Conservation (phyloP, 2,329 filamentous ascomycete genomes). For the Talaromyces islandicus region DNA sequence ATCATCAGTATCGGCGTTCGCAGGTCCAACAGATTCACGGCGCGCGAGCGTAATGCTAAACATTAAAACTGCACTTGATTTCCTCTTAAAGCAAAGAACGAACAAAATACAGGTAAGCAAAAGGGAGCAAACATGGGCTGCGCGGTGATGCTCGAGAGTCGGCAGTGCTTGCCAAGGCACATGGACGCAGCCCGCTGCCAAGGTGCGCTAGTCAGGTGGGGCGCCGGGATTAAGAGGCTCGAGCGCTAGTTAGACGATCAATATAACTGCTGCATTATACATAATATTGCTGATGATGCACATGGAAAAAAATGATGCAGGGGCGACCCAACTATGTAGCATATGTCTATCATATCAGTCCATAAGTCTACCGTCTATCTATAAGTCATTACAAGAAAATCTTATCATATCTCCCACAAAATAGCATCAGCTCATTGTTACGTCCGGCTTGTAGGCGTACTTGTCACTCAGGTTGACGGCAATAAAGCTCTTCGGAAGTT, state of each 20-base stretch:
- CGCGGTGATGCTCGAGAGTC: neutral
- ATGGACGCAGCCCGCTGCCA: neutral
- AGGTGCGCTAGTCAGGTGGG: neutral
- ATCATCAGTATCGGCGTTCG: neutral
- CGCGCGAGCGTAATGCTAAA: neutral
- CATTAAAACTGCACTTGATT: neutral
- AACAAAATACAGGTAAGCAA: neutral
- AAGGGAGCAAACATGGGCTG: neutral
- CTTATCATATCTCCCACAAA: neutral
- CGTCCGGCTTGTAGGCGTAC: slow-evolving; percentile 13
- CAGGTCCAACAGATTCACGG: neutral
- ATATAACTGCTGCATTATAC: neutral
- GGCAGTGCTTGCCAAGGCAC: neutral
- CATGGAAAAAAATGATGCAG: neutral
- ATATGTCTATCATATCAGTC: neutral
- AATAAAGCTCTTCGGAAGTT: slow-evolving; percentile 46
- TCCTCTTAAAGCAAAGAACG: neutral
- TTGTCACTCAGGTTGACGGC: slow-evolving; percentile 48
- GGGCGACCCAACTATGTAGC: neutral
- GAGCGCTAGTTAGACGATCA: neutral
- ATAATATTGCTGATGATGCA: neutral
- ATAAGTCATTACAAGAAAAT: neutral
- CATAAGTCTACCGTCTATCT: neutral
- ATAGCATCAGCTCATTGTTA: neutral
- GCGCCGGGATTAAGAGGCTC: neutral